Conservation (phyloP, 2,329 filamentous ascomycete species). For the Aspergillus latus region DNA sequence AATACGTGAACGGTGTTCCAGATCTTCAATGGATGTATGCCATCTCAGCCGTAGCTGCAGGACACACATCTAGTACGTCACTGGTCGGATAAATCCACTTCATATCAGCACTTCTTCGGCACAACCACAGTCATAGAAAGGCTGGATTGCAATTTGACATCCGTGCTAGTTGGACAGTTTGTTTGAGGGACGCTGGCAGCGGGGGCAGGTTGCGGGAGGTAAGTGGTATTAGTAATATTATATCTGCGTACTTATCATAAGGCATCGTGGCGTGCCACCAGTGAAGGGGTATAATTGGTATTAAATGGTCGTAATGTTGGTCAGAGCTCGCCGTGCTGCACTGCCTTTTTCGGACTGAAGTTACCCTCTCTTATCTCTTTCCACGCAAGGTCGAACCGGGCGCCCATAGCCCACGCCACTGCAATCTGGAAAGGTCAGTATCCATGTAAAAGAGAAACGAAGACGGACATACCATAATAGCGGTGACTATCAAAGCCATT, state of each 20-base stretch:
- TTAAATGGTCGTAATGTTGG: conserved; percentile 19
- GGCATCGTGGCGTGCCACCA: conserved; percentile 29
- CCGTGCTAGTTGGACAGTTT: conserved; percentile 65
- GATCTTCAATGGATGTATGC: conserved; percentile 48
- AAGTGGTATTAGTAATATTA: conserved; percentile 32
- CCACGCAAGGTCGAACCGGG: conserved; percentile 73
- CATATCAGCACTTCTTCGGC: conserved; percentile 98
- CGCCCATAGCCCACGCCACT: conserved; percentile 75
- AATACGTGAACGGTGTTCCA: conserved; percentile 32
- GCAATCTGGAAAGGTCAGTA: conserved; percentile 59
- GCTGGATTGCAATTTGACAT: conserved; percentile 99
- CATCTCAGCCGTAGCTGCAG: conserved; percentile 31
- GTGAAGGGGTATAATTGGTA: conserved; percentile 27
- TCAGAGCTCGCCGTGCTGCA: conserved; percentile 46
- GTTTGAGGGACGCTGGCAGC: background rate
- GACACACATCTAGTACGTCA: conserved; percentile 47
- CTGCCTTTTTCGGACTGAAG: conserved; percentile 40
- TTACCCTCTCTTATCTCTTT: conserved; percentile 54
- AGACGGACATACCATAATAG: conserved; percentile 68
- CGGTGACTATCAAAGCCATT: conserved; percentile 71
- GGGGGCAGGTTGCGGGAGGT: background rate
- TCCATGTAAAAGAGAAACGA: background rate
- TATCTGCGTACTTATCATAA: conserved; percentile 23
- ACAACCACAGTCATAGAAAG: conserved; percentile 81
- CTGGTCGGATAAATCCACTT: conserved; percentile 32